Evolutionary conservation across 164 flowering plant species (phyloP).

Genomic region (Nymphaea colorata): DNA sequence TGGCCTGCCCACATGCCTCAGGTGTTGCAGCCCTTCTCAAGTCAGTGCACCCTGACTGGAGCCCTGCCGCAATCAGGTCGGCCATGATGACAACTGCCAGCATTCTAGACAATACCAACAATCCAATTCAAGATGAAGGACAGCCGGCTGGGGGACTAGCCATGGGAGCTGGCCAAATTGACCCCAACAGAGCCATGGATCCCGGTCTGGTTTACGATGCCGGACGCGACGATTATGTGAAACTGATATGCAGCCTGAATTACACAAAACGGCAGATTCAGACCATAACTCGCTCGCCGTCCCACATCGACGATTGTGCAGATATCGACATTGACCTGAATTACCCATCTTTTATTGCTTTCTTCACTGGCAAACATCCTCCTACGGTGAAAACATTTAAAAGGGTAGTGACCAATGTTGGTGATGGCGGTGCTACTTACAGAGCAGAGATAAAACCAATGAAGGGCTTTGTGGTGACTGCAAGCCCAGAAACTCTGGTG

Average conservation of each 20-base stretch:
- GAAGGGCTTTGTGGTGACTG: conserved; percentile 3
- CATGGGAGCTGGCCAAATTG: conserved; percentile 50
- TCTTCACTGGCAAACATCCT: conserved; percentile 9
- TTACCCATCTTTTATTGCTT: conserved; percentile 48
- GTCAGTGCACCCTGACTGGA: conserved; percentile 49
- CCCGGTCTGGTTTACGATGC: conserved; percentile 46
- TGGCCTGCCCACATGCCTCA: conserved; percentile 53
- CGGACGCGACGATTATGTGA: conserved; percentile 22
- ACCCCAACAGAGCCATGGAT: conserved; percentile 45
- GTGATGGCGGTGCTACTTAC: conserved; percentile 2
- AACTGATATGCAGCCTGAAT: conserved; percentile 33
- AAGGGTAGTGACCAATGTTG: conserved; percentile 30
- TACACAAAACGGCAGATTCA: conserved; percentile 27
- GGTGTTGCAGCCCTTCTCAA: conserved; percentile 44
- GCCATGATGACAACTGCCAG: conserved; percentile 59
- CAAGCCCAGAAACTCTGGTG: conserved; percentile 2
- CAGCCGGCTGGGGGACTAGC: conserved; percentile 30
- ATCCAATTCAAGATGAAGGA: conserved; percentile 13
- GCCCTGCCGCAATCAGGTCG: conserved; percentile 52
- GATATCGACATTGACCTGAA: conserved; percentile 34
- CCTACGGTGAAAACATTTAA: conserved; percentile 13
- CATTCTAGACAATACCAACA: conserved; percentile 18
- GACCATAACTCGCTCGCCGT: conserved; percentile 12
- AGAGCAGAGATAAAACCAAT: background rate
- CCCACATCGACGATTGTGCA: background rate